Percentiles rank a stretch among this genome's conserved stretches.
Conservation (phyloP, 305 asterid genomes). For the Rubia peregrina region DNA sequence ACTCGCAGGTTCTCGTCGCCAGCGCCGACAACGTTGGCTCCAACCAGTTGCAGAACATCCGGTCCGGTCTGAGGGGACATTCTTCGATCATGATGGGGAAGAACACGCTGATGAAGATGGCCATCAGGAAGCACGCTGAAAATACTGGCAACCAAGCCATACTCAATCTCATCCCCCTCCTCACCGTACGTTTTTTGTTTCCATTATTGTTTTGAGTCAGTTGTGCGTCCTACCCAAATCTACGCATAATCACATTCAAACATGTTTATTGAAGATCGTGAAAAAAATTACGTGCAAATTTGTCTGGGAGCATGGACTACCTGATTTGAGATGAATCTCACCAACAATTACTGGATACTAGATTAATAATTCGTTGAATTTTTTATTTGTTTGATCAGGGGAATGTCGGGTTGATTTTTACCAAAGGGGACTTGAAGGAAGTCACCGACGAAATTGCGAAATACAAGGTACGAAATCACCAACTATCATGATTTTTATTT, state of each 20-base stretch:
- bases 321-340: too few relatives aligned
- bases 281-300: too few relatives aligned
- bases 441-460: conserved; percentile 81
- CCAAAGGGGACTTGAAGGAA: conserved; percentile 95
- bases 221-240: too few relatives aligned
- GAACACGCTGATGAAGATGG: conserved; percentile 90
- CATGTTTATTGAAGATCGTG: too few relatives aligned
- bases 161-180: conserved; percentile 67
- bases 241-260: too few relatives aligned
- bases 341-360: too few relatives aligned
- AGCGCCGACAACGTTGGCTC: conserved; percentile 89
- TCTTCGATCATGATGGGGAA: conserved; percentile 84
- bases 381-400: conserved; percentile 29
- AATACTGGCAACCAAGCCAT: conserved; percentile 55
- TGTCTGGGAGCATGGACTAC: too few relatives aligned
- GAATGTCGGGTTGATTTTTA: conserved; percentile 84
- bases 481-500: too few relatives aligned
- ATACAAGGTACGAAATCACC: conserved; percentile 49
- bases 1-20: conserved; percentile 59
- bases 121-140: conserved; percentile 59
- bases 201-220: too few relatives aligned
- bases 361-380: too few relatives aligned
- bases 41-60: conserved; percentile 64
- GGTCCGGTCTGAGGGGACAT: conserved; percentile 72
- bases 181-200: conserved; percentile 39